Conservation (phyloP, 441 rosid species). For the Gossypium schwendimanii region DNA sequence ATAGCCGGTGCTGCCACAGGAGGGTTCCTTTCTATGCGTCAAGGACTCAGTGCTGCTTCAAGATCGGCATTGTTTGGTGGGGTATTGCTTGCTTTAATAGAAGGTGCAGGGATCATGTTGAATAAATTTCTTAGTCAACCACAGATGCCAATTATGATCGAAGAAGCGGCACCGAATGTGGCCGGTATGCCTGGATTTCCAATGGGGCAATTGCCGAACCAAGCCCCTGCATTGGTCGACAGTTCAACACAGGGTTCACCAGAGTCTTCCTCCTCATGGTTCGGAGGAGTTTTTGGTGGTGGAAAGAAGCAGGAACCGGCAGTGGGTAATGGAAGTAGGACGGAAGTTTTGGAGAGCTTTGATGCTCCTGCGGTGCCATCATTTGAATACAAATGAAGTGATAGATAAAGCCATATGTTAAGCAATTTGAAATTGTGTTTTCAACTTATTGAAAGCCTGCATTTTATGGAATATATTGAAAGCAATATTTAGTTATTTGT, state of each 20-base stretch:
- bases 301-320: conserved; percentile 32
- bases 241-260: conserved; percentile 17
- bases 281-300: conserved; percentile 45
- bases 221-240: conserved; percentile 21
- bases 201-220: conserved; percentile 34
- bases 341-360: conserved; percentile 38
- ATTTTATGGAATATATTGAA: background rate
- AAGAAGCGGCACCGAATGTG: conserved; percentile 30
- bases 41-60: conserved; percentile 38
- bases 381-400: conserved; percentile 36
- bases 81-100: conserved; percentile 52
- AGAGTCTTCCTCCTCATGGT: conserved; percentile 33
- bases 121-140: conserved; percentile 44
- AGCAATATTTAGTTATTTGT: background rate
- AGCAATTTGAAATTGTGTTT: background rate
- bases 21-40: conserved; percentile 59
- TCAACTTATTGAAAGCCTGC: background rate
- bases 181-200: conserved; percentile 28
- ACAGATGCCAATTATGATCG: conserved; percentile 31
- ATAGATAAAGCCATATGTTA: background rate
- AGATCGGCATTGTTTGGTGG: conserved; percentile 52
- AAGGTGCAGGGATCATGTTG: conserved; percentile 57
- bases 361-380: conserved; percentile 41
- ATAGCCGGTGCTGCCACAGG: conserved; percentile 70
- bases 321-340: conserved; percentile 24